phyloP scores from a whole-genome alignment of 2,329 filamentous ascomycete species.

The Peltaster fructicola region DNA sequence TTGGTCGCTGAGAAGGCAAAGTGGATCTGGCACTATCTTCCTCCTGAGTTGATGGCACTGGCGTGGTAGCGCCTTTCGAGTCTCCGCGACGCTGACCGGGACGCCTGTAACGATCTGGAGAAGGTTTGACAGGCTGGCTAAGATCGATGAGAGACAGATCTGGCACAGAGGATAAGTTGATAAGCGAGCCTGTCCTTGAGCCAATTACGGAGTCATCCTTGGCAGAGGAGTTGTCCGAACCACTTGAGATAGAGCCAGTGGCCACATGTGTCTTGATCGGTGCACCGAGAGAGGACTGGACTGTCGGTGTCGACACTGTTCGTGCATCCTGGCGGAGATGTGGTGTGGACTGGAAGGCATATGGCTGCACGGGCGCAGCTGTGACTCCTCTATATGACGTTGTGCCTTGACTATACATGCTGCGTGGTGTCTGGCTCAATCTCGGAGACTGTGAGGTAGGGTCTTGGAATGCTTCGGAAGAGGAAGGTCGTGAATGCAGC shows the following conservation, averaged over 20 bases:
- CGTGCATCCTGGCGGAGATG: conserved; percentile 39
- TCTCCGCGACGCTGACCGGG: conserved; percentile 37
- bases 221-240: conserved; percentile 25
- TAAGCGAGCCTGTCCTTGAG: conserved; percentile 19
- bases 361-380: conserved; percentile 30
- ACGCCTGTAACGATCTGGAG: conserved; percentile 72
- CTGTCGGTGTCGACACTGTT: conserved; percentile 34
- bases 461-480: conserved; percentile 29
- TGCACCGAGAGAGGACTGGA: conserved; percentile 10
- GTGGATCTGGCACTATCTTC: no score
- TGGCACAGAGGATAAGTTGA: conserved; percentile 34
- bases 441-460: conserved; percentile 20
- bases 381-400: conserved; percentile 25
- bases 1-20: conserved; percentile 12
- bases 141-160: conserved; percentile 38
- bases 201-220: conserved; percentile 20
- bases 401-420: conserved; percentile 26
- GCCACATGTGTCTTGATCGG: no score
- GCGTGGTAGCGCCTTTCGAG: conserved; percentile 24
- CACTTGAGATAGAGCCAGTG: no score
- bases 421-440: conserved; percentile 24
- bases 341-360: conserved; percentile 34
- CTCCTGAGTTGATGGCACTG: no score
- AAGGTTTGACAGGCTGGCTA: conserved; percentile 44
- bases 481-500: conserved; percentile 27